A percentile compares a stretch with the other conserved stretches of the same genome.
Evolutionary conservation across 2,329 filamentous ascomycete species (phyloP).

Genomic region (Apiospora sp.): DNA sequence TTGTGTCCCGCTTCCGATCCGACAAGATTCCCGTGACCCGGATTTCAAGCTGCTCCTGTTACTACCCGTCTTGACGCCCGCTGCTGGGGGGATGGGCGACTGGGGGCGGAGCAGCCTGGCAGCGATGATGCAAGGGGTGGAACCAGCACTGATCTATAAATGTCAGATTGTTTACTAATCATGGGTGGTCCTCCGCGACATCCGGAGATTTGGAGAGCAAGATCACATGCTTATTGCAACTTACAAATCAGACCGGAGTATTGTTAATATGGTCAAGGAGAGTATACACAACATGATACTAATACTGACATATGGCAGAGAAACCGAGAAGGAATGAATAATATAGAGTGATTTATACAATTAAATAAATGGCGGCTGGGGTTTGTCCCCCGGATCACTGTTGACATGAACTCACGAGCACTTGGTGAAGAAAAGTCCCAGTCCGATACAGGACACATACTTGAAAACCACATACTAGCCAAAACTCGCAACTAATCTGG

Average conservation of each 20-base stretch:
- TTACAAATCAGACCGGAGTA: neutral
- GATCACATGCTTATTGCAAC: neutral
- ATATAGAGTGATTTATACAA: too few relatives aligned
- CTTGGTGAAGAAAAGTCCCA: too few relatives aligned
- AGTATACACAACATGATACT: too few relatives aligned
- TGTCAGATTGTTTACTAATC: neutral
- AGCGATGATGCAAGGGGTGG: neutral
- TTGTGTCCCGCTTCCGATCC: constrained; percentile 9
- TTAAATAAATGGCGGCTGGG: too few relatives aligned
- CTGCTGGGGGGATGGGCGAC: neutral
- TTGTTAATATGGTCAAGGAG: too few relatives aligned
- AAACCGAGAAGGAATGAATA: too few relatives aligned
- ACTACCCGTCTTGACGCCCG: neutral
- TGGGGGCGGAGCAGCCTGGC: neutral
- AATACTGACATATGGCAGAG: too few relatives aligned
- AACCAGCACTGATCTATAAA: neutral
- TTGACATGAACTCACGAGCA: too few relatives aligned
- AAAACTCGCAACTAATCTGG: too few relatives aligned
- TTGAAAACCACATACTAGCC: neutral
- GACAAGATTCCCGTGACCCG: neutral
- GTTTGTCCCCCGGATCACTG: too few relatives aligned
- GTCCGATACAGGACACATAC: too few relatives aligned
- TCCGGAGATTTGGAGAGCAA: neutral
- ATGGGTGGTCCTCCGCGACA: neutral
- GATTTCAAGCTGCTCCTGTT: neutral